Evolutionary conservation across 345 rosid species (phyloP), one percentile per base, ranked within the genome.

Genomic region (Gynandropsis gynandra): DNA sequence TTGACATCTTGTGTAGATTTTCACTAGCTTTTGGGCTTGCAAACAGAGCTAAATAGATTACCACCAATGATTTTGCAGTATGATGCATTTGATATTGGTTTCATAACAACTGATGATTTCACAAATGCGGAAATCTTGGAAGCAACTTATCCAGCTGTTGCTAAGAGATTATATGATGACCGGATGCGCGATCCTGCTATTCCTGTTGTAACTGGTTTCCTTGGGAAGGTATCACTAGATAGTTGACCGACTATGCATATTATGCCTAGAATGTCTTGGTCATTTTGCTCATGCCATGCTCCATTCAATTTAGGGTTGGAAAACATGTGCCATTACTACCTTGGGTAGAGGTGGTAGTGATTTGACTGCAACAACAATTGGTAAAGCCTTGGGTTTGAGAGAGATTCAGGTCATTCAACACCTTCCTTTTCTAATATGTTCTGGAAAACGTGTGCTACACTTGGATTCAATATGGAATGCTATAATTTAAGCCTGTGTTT

Each of bases 281-380:
- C 33, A 47, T 14, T 8, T 20, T 17, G 29, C 5, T 3, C 27
- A 52, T 54, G 17, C 46, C 37, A 45, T 54, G 9, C 4, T 54
- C 35, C 5, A 17, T 35, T 41, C 27, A 48, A 68, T 61, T 48
- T 41, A 92, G 99, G 97, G 97, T 36, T 92, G 95, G 90, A 83
- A 76, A 78, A 69, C 99, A 63, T 65, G 88, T 75, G 99, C 88
- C 55, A 70, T 85, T 62, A 92, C 99, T 53, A 92, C 99, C 5
- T 67, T 92, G 47, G 99, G 99, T 47, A 76, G 99, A 54, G 99
- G 99, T 58, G 99, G 99, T 46, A 92, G 99, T 69, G 99, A 92
- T 72, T 78, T 92, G 74, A 88, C 99, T 5, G 99, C 97, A 62
- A 92, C 99, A 59, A 82, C 95, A 43, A 92, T 92, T 50, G 97